phyloP scores from a whole-genome alignment of 2,329 filamentous ascomycete genomes.

The Exserohilum turcica region DNA sequence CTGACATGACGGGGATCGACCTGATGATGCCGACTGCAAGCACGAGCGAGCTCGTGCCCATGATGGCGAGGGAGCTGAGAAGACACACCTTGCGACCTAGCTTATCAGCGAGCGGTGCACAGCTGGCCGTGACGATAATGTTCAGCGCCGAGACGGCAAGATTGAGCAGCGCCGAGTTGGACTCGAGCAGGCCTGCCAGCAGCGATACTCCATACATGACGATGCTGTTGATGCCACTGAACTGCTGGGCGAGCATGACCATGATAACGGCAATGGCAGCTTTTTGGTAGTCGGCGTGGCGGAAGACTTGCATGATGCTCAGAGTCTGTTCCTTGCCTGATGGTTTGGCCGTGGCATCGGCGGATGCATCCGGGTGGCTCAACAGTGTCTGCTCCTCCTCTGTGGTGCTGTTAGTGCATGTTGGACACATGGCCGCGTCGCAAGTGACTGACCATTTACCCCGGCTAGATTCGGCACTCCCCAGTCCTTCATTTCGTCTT shows the following conservation, averaged over 20 bases:
- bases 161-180: conserved; percentile 81
- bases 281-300: conserved; percentile 72
- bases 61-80: conserved; percentile 79
- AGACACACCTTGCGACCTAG: conserved; percentile 87
- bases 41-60: conserved; percentile 76
- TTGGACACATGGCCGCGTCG: too few species aligned
- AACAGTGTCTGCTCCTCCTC: conserved; percentile 76
- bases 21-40: conserved; percentile 81
- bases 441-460: conserved; percentile 32
- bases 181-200: conserved; percentile 77
- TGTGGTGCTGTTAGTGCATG: conserved; percentile 25
- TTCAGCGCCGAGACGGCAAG: conserved; percentile 88
- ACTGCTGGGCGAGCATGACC: conserved; percentile 90
- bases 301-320: conserved; percentile 62
- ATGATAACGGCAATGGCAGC: conserved; percentile 89
- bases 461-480: conserved; percentile 38
- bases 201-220: conserved; percentile 98
- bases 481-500: conserved; percentile 69
- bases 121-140: conserved; percentile 78
- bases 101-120: conserved; percentile 83
- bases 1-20: conserved; percentile 74
- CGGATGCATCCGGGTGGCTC: conserved; percentile 44
- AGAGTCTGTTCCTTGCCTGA: conserved; percentile 44
- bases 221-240: conserved; percentile 92
- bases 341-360: conserved; percentile 30